A percentile compares a stretch with the other conserved stretches of the same genome.
phyloP scores from a whole-genome alignment of 1,284 basidiomycete species.

The Abortiporus biennis region DNA sequence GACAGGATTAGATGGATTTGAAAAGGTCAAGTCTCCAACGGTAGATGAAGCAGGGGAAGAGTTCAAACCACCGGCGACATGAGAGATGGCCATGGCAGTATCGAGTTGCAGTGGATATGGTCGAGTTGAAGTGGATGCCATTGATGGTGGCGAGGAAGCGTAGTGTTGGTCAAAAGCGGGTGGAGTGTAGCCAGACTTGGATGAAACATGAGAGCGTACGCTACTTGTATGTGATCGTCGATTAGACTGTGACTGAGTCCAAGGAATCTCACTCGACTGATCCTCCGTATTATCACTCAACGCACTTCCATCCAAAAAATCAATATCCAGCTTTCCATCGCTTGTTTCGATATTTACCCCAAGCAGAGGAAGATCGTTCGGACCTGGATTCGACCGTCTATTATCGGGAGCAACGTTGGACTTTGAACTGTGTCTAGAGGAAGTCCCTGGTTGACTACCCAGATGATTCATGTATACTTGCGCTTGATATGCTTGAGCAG shows the following conservation, averaged over 20 bases:
- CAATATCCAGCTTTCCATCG: slow-evolving; percentile 47
- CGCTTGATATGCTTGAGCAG: slow-evolving; percentile 74
- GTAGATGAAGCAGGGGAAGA: slow-evolving; percentile 52
- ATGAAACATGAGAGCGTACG: slow-evolving; percentile 22
- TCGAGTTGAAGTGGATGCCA: slow-evolving; percentile 25
- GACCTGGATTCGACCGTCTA: slow-evolving; percentile 9
- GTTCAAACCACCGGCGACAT: slow-evolving; percentile 28
- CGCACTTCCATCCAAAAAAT: slow-evolving; percentile 39
- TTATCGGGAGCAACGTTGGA: slow-evolving; percentile 8
- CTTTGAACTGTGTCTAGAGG: slow-evolving; percentile 2
- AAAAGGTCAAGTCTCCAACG: slow-evolving; percentile 36
- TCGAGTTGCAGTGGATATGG: slow-evolving; percentile 43
- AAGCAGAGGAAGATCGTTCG: slow-evolving; percentile 33
- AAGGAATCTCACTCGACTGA: slow-evolving; percentile 54
- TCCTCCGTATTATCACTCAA: slow-evolving; percentile 34
- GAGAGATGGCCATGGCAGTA: slow-evolving; percentile 32
- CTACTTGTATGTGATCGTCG: slow-evolving; percentile 20
- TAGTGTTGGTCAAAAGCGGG: not conserved
- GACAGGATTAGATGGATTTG: slow-evolving; percentile 18
- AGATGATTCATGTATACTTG: slow-evolving; percentile 54
- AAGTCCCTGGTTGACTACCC: slow-evolving; percentile 7
- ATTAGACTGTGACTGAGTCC: slow-evolving; percentile 26
- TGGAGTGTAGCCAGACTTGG: slow-evolving; percentile 16
- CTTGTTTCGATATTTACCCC: slow-evolving; percentile 47
- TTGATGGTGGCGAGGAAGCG: slow-evolving; percentile 7